phyloP scores from a whole-genome alignment of 176 grass and related monocot species.

The Pharus latifolius region DNA sequence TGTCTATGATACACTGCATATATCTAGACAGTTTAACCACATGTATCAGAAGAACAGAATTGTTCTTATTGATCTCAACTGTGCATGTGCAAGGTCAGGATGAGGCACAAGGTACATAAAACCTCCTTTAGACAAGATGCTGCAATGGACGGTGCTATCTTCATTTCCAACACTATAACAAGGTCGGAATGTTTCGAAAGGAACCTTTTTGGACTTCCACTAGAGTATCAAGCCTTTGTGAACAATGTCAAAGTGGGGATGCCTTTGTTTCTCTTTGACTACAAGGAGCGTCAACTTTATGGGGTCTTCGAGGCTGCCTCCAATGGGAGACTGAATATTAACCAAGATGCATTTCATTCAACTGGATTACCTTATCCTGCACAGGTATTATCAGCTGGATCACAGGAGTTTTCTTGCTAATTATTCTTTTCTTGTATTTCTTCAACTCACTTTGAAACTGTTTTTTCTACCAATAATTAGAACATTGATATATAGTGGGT shows the following conservation, averaged over 20 bases:
- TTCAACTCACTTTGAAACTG: no score
- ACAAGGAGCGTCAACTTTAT: slow-evolving; percentile 34
- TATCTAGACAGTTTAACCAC: not conserved
- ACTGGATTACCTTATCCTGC: slow-evolving; percentile 24
- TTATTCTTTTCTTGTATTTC: no score
- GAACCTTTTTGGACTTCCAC: slow-evolving; percentile 23
- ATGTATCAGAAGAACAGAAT: not conserved
- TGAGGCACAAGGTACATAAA: not conserved
- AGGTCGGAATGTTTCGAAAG: slow-evolving; percentile 30
- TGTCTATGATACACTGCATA: not conserved
- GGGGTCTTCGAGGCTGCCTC: slow-evolving; percentile 55
- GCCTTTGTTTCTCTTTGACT: slow-evolving; percentile 62
- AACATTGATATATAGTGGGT: no score
- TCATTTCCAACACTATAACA: slow-evolving; percentile 53
- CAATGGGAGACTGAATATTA: slow-evolving; percentile 38
- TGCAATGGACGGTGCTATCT: slow-evolving; percentile 45
- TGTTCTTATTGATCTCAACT: not conserved
- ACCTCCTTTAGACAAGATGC: not conserved
- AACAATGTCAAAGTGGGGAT: slow-evolving; percentile 28
- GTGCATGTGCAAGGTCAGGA: slow-evolving; percentile 16
- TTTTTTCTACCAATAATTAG: no score
- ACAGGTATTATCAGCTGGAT: slow-evolving; percentile 40
- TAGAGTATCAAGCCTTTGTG: slow-evolving; percentile 31
- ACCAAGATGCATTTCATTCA: slow-evolving; percentile 4
- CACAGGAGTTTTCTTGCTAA: no score